These are phyloP conservation scores for Lachnellula arida DNA, from an alignment of 2,329 filamentous ascomycete species.

Conservation along the genomic window DNA sequence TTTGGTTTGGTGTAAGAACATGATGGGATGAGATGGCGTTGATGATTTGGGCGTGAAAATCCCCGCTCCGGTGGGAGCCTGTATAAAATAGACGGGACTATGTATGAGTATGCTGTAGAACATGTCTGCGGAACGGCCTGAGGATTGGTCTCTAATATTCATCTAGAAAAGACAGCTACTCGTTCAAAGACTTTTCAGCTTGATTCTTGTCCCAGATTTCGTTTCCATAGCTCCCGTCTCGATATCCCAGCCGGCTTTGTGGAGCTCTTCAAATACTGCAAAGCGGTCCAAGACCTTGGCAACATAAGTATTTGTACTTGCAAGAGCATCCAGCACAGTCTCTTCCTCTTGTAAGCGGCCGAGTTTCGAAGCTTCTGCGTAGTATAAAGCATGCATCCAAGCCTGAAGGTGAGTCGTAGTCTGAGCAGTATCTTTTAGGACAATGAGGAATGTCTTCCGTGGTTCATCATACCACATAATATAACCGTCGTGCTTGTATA, in stretches of 20 bases:
- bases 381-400: conserved; percentile 56
- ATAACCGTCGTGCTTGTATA: conserved; percentile 52
- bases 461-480: conserved; percentile 53
- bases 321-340: conserved; percentile 5
- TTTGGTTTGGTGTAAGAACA: conserved; percentile 43
- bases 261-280: conserved; percentile 33
- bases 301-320: background rate
- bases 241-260: conserved; percentile 60
- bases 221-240: conserved; percentile 63
- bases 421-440: conserved; percentile 55
- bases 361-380: conserved; percentile 10
- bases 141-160: background rate
- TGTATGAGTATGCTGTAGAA: background rate
- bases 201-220: conserved; percentile 42
- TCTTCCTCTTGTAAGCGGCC: background rate
- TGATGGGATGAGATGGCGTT: background rate
- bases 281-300: background rate
- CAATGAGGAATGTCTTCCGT: conserved; percentile 47
- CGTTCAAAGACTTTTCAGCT: background rate
- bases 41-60: conserved; percentile 1
- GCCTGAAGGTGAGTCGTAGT: conserved; percentile 51
- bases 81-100: background rate
- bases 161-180: no score
- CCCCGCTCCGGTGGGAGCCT: conserved; percentile 10
- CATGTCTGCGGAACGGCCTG: background rate